Conservation (phyloP, 2,329 filamentous ascomycete genomes). For the Pestalotiopsis sp. region DNA sequence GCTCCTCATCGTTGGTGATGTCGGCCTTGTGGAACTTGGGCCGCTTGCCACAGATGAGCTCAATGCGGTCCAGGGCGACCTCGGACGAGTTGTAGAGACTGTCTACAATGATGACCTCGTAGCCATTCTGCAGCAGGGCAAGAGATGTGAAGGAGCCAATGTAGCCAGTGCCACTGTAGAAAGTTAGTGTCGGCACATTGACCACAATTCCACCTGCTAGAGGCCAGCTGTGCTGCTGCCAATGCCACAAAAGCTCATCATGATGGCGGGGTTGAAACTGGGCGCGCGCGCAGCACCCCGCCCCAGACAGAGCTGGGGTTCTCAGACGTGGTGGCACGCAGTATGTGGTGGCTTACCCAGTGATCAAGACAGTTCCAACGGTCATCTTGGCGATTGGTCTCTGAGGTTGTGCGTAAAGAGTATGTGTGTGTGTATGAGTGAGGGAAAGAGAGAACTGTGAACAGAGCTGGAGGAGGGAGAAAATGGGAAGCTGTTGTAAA, state of each 20-base stretch:
- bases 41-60: conserved; percentile 87
- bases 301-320: background rate
- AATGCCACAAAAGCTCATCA: background rate
- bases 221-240: background rate
- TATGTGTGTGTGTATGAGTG: background rate
- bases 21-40: conserved; percentile 85
- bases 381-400: conserved; percentile 58
- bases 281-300: background rate
- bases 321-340: background rate
- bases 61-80: conserved; percentile 91
- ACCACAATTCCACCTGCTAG: background rate
- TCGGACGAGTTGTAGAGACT: conserved; percentile 96
- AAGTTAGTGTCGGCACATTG: conserved; percentile 15
- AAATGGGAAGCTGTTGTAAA: background rate
- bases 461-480: background rate
- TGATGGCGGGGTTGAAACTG: conserved; percentile 18
- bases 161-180: conserved; percentile 88
- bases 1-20: conserved; percentile 80
- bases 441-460: background rate
- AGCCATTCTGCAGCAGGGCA: conserved; percentile 88
- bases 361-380: conserved; percentile 86
- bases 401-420: background rate
- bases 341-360: conserved; percentile 68
- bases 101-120: conserved; percentile 96
- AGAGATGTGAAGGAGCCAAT: conserved; percentile 97